These are phyloP conservation scores for Aspergillus oerlinghausenensis DNA, from an alignment of 2,329 filamentous ascomycete genomes.

Conservation along the genomic window DNA sequence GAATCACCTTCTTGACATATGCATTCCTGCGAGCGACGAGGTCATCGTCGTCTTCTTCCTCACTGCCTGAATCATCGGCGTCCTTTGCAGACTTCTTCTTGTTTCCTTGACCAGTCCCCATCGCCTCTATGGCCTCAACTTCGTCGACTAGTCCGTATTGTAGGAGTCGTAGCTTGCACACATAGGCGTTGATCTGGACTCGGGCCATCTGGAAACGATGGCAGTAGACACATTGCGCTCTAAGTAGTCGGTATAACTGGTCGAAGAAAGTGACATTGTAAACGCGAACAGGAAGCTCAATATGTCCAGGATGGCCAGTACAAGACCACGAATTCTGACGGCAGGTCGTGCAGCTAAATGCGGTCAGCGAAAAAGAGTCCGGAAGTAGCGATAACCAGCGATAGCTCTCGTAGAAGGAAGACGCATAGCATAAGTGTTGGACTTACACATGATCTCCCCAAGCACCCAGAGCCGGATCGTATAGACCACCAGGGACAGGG, in stretches of 20 bases:
- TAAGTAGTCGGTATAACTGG: constrained; percentile 77
- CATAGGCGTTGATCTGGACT: constrained; percentile 69
- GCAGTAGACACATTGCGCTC: constrained; percentile 88
- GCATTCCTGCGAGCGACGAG: constrained; percentile 55
- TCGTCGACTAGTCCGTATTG: constrained; percentile 77
- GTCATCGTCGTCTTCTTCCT: constrained; percentile 50
- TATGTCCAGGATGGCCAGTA: constrained; percentile 90
- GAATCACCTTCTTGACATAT: constrained; percentile 71
- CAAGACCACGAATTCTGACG: constrained; percentile 76
- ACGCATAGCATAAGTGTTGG: constrained; percentile 2
- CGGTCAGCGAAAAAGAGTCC: constrained; percentile 10
- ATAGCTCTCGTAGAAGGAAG: not conserved
- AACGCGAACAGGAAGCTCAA: constrained; percentile 86
- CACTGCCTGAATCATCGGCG: constrained; percentile 60
- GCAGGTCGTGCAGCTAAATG: constrained; percentile 79
- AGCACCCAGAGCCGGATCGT: constrained; percentile 85
- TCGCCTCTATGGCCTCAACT: constrained; percentile 54
- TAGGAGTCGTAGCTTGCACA: constrained; percentile 79
- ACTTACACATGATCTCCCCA: constrained; percentile 79
- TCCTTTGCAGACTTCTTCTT: constrained; percentile 41
- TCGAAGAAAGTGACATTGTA: constrained; percentile 98
- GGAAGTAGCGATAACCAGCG: not conserved
- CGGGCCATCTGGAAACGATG: constrained; percentile 77
- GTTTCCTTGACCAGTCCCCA: constrained; percentile 42
- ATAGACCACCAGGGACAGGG: constrained; percentile 83